Conservation (phyloP, 441 rosid species). For the Pelargonium cotyledonis region DNA sequence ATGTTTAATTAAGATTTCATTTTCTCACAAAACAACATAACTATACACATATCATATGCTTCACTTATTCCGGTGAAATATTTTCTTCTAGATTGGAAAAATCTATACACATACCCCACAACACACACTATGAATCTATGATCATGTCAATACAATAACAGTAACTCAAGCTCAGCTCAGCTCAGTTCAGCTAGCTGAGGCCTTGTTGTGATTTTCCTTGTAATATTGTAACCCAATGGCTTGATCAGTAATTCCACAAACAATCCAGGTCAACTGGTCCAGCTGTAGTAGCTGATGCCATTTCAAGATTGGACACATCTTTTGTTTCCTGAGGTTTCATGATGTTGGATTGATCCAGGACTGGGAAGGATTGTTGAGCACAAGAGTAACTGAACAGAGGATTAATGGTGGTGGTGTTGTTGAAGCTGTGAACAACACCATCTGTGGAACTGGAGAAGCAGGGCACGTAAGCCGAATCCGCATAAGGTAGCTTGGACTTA, state of each 20-base stretch:
- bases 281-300: constrained; percentile 42
- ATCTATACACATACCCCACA: constrained; percentile 36
- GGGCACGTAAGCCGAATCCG: constrained; percentile 98
- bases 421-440: constrained; percentile 22
- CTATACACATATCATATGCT: no score
- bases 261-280: constrained; percentile 44
- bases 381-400: no score
- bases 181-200: no score
- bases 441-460: constrained; percentile 89
- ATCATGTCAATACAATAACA: no score
- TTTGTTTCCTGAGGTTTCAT: no score
- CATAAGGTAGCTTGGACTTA: no score
- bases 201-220: no score
- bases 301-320: constrained; percentile 38
- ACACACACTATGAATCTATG: no score
- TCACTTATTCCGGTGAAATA: constrained; percentile 23
- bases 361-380: constrained; percentile 30
- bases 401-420: no score
- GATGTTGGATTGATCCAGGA: constrained; percentile 47
- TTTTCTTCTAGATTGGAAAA: constrained; percentile 21
- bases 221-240: no score
- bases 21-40: constrained; percentile 27
- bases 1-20: constrained; percentile 7
- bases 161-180: no score
- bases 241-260: constrained; percentile 52